These are phyloP conservation scores for Paracoccidioides lutzii DNA, from an alignment of 2,329 filamentous ascomycete genomes.

Conservation along the genomic window DNA sequence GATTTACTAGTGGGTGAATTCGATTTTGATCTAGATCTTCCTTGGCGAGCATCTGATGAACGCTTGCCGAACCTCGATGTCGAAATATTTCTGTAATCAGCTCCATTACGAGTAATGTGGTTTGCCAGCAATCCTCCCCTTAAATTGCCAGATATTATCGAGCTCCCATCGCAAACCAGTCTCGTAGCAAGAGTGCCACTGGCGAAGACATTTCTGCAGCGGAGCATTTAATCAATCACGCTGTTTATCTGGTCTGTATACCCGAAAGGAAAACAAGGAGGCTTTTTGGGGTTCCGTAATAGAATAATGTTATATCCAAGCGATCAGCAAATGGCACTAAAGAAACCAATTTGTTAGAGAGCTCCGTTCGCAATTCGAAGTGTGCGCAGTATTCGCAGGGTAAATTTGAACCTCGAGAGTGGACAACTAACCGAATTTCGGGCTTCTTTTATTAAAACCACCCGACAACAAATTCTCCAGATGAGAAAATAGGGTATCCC, in stretches of 20 bases:
- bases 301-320: background rate
- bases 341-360: background rate
- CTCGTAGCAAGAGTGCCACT: conserved; percentile 2
- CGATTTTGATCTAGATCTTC: background rate
- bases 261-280: background rate
- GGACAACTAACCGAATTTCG: background rate
- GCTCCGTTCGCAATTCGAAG: background rate
- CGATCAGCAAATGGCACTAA: background rate
- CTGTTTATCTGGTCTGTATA: background rate
- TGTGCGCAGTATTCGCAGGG: too few relatives aligned
- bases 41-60: background rate
- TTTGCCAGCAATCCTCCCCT: background rate
- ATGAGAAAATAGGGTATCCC: background rate
- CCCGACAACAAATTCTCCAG: background rate
- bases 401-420: background rate
- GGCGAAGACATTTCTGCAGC: conserved; percentile 4
- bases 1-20: background rate
- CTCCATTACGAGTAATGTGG: background rate
- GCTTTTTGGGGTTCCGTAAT: background rate
- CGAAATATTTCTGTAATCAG: background rate
- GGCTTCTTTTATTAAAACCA: background rate
- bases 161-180: background rate
- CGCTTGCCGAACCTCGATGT: background rate
- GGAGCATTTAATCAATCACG: conserved; percentile 5
- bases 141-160: background rate